Percentiles rank a stretch among this genome's conserved stretches.
Conservation (phyloP, 306 rosid genomes). For the Acacia crassicarpa region DNA sequence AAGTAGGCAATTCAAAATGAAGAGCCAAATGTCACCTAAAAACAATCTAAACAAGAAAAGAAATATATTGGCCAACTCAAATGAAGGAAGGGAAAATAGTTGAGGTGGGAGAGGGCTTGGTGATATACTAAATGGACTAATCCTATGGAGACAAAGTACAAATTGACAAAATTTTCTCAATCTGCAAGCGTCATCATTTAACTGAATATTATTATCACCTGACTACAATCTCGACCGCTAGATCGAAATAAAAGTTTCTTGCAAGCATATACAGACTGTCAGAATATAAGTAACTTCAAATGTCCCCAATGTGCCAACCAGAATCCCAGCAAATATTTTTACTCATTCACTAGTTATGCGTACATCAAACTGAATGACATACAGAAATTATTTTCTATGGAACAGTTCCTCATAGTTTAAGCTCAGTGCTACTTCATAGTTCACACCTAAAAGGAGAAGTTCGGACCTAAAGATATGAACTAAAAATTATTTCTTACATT, state of each 20-base stretch:
- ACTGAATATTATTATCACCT: background rate
- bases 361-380: background rate
- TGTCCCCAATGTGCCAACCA: background rate
- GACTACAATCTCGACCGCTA: background rate
- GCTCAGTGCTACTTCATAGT: background rate
- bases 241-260: background rate
- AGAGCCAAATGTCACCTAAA: background rate
- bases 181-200: background rate
- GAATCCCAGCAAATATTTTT: background rate
- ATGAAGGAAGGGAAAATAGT: background rate
- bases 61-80: background rate
- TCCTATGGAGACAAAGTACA: background rate
- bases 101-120: background rate
- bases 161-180: background rate
- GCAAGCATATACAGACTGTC: background rate
- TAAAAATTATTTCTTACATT: background rate
- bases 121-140: background rate
- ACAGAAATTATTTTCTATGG: background rate
- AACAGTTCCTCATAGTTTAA: conserved; percentile 5
- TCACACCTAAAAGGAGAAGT: background rate
- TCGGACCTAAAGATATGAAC: background rate
- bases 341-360: background rate
- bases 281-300: background rate
- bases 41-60: conserved; percentile 1
- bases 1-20: background rate